Evolutionary conservation across 768 basidiomycete species (phyloP), one percentile per base, ranked within the genome.

Genomic region (Hortiboletus campestris): DNA sequence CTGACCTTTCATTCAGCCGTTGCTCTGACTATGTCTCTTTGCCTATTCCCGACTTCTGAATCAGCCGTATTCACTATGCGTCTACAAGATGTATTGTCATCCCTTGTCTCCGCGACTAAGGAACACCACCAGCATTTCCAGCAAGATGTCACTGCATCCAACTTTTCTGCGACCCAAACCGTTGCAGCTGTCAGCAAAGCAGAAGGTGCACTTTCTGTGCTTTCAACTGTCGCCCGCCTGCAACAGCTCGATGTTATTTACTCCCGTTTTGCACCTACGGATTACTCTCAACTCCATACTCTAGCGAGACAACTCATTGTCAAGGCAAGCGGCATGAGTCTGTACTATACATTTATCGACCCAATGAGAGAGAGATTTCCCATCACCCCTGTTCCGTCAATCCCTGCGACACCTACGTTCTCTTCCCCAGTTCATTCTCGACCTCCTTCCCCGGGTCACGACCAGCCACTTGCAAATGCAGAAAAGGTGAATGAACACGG

Each of bases 321-420:
- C 12, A 74, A 84, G 9, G 79, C 80, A n/a, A 76, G 84, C 57
- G 88, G 88, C 17, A 76, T 89, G 77, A 73, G 69, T 19, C 67
- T 80, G 38, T 89, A 86, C 63, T 89, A 85, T 57, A 69, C 68
- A 0, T 64, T 89, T n/a, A 78, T 87, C 11, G 85, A 89, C 58
- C 82, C 85, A 0, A 79, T 77, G 19, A 70, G 83, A 40, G 82
- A 85, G 62, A 76, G 68, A 51, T 88, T 88, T 60, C 81, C 80
- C 2, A 62, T 71, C 1, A 81, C 82, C 0, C 82, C 83, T 14
- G 67, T 59, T 5, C 64, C 70, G 0, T 78, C 77, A 5, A 46
- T 61, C 35, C 65, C 64, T 34, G 65, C 52, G 20, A 75, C 78
- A 31, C 79, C 82, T 10, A 61, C 49, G 10, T 59, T 70, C 5